Evolutionary conservation across 257 asterid species (phyloP), one percentile per base, ranked within the genome.

Genomic region (Pogostemon cablin): DNA sequence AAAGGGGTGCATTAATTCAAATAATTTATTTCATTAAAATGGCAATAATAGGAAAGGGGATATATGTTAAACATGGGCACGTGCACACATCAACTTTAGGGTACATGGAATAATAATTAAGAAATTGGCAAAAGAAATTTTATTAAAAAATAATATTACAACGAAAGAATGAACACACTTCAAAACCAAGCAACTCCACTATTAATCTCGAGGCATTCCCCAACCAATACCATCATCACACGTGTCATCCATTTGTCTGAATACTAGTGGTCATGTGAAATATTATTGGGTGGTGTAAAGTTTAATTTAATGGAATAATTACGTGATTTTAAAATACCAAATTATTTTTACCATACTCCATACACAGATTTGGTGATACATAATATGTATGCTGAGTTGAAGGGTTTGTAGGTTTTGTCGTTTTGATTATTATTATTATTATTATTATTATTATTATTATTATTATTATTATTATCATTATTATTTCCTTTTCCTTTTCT

Each of bases 251-350:
- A 71, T 60, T 82, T 79, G 77, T 77, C 67, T 64, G 72, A 83
- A 81, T 62, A 66, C 78, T 49, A 59, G 69, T 82, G 78, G 79
- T 61, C 87, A 78, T 81, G 86, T 83, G 89, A 72, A 71, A 68
- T 82, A 86, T 82, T 81, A 81, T 84, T 81, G 87, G 84, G 69
- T 77, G 67, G 52, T 70, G 83, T 46, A 86, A 80, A 80, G 17
- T 15, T 44, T 44, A 81, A 76, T 11, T 55, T 62, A 49, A 17
- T 35, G 59, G 17, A 35, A 47, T 73, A 68, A 73, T 52, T 60
- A 34, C 67, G 54, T 5, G 46, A 49, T 49, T 38, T 47, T 62
- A 25, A 41, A 47, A 9, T 47, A 50, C 12, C 12, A 50, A 50
- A 50, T 15, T 15, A 15, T 15, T 15, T 15, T 15, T 15, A 15